Conservation (phyloP, 1,139 yeast species). For the Yamadazyma atlantica region DNA sequence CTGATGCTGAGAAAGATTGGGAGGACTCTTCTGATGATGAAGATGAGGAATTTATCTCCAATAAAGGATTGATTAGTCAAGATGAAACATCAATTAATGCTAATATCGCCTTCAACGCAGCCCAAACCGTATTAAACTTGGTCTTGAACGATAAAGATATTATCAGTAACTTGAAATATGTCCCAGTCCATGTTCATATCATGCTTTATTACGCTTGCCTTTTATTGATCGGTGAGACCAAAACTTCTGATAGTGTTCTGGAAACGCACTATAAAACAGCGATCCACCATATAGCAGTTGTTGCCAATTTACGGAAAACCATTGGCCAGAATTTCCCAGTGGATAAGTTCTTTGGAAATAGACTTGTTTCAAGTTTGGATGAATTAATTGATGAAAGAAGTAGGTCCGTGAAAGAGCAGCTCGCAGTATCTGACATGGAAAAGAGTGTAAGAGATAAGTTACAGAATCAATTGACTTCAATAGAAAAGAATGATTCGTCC, state of each 20-base stretch:
- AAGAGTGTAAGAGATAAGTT: slow-evolving; percentile 16
- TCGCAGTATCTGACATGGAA: slow-evolving; percentile 10
- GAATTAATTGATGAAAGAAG: slow-evolving; percentile 43
- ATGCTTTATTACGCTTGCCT: slow-evolving; percentile 71
- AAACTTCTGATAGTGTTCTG: slow-evolving; percentile 2
- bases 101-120: slow-evolving; percentile 60
- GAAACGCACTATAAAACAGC: slow-evolving; percentile 21
- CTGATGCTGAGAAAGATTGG: slow-evolving; percentile 16
- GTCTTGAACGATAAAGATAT: slow-evolving; percentile 63
- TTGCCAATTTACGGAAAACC: slow-evolving; percentile 41
- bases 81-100: slow-evolving; percentile 38
- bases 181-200: slow-evolving; percentile 69
- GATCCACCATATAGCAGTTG: slow-evolving; percentile 29
- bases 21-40: slow-evolving; percentile 28
- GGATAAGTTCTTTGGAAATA: slow-evolving; percentile 52
- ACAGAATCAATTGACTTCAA: slow-evolving; percentile 17
- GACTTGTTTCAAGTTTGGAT: slow-evolving; percentile 46
- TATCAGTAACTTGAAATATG: slow-evolving; percentile 55
- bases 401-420: slow-evolving; percentile 11
- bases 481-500: slow-evolving; percentile 18
- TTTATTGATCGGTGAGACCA: slow-evolving; percentile 47
- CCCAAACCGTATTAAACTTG: slow-evolving; percentile 59
- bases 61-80: slow-evolving; percentile 35
- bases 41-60: slow-evolving; percentile 33
- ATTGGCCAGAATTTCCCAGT: slow-evolving; percentile 50